These are phyloP conservation scores for Diversispora eburnea DNA, from an alignment of 192 early-diverging fungal species.

Conservation along the genomic window DNA sequence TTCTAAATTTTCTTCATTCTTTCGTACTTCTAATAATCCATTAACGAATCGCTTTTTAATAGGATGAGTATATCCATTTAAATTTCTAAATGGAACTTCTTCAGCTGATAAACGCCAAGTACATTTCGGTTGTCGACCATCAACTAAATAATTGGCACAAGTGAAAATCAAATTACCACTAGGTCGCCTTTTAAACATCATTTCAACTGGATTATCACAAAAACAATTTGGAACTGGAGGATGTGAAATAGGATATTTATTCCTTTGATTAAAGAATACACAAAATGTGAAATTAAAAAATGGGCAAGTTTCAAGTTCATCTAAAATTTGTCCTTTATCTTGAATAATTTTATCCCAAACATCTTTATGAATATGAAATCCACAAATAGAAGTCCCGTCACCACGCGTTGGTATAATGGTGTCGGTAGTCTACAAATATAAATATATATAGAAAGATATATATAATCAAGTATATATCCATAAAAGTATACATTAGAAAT, in stretches of 20 bases:
- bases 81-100: constrained; percentile 27
- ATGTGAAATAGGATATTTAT: constrained; percentile 3
- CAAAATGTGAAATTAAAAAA: constrained; percentile 40
- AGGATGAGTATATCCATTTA: constrained; percentile 19
- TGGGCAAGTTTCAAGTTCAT: constrained; percentile 30
- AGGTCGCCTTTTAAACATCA: not conserved
- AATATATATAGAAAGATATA: no score
- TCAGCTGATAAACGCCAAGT: constrained; percentile 29
- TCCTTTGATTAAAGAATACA: constrained; percentile 19
- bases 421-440: no score
- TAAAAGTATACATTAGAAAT: not conserved
- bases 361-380: constrained; percentile 35
- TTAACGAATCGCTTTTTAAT: not conserved
- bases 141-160: constrained; percentile 33
- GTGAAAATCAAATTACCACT: constrained; percentile 10
- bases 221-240: constrained; percentile 30
- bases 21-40: constrained; percentile 1
- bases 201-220: constrained; percentile 25
- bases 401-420: no score
- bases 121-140: constrained; percentile 36
- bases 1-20: not conserved
- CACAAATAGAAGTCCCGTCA: constrained; percentile 19
- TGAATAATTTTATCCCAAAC: constrained; percentile 28
- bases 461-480: no score
- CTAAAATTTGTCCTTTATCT: not conserved